Evolutionary conservation across 2,329 filamentous ascomycete species (phyloP), one percentile per base, ranked within the genome.

Genomic region (Sporothrix sp.): DNA sequence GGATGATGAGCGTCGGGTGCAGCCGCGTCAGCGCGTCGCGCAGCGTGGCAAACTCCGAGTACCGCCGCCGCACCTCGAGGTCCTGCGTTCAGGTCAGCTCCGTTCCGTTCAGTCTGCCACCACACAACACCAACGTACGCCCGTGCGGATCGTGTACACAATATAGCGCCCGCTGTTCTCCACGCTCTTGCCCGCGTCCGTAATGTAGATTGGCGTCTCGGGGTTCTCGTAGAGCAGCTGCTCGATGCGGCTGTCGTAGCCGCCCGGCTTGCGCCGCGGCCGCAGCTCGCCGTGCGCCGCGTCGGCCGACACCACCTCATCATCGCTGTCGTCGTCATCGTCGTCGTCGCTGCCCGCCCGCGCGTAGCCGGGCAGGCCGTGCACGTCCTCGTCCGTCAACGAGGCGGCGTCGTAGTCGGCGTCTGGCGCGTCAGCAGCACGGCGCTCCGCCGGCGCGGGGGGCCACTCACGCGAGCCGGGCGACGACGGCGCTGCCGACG

Each of bases 211-310:
- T 54, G 88, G 83, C 58, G 94, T 77, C 50, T 91, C 84, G 0
- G 89, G 90, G 57, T 95, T 87, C 69, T 98, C 93, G 65, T 95
- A 95, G 42, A 98, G 81, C 53, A 96, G 91, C 73, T 98, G 93
- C 70, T 98, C 91, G 58, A 98, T 90, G 48, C 93, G 84, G 65
- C 91, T 96, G 63, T 93, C 85, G 62, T 98, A 98, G 25, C 86
- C 87, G 21, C 87, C 88, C 54, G 88, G 87, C 69, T 87, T 91
- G 51, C 75, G 74, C 54, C 75, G 72, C n/a, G 78, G 76, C 13
- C 70, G 66, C 21, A 69, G 59, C 47, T 75, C 69, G 51, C 68
- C 67, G 43, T 66, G 66, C 60, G 63, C 37, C 20, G 46, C 50
- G 64, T 60, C 38, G 61, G 52, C 43, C 3, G 44, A n/a, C n/a